phyloP scores from a whole-genome alignment of 306 rosid species.

The Lupinus albus region DNA sequence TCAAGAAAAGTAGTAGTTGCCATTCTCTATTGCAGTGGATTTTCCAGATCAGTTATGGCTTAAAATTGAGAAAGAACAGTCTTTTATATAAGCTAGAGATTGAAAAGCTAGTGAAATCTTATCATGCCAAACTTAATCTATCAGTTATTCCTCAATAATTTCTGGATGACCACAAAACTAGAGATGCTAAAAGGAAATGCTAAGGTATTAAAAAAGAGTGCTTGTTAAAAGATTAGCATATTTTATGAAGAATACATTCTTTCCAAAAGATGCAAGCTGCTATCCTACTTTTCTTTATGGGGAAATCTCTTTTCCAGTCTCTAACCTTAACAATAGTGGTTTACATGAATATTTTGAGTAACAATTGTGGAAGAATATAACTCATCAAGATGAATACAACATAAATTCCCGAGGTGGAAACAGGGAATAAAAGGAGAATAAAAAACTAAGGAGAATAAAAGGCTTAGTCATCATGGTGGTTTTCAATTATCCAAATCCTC shows the following conservation, averaged over 20 bases:
- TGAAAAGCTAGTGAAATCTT: background rate
- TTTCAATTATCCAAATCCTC: conserved; percentile 82
- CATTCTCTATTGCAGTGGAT: conserved; percentile 43
- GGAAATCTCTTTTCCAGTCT: conserved; percentile 15
- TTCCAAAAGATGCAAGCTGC: conserved; percentile 42
- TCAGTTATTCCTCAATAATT: conserved; percentile 45
- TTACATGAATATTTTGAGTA: conserved; percentile 34
- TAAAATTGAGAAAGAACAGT: background rate
- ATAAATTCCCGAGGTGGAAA: conserved; percentile 36
- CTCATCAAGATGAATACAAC: conserved; percentile 46
- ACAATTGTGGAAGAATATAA: conserved; percentile 38
- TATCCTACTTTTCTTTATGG: conserved; percentile 29
- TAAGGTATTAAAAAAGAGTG: conserved; percentile 37
- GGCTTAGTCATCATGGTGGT: conserved; percentile 52
- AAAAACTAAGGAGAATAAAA: background rate
- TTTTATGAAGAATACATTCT: conserved; percentile 52
- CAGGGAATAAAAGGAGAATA: conserved; percentile 18
- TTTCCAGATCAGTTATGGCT: conserved; percentile 33
- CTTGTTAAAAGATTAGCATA: conserved; percentile 30
- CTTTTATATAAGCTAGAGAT: conserved; percentile 16
- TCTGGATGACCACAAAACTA: conserved; percentile 42
- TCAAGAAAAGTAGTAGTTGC: conserved; percentile 63
- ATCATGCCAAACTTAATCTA: conserved; percentile 30
- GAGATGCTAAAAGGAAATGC: conserved; percentile 43
- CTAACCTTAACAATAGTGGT: conserved; percentile 26